Conservation (phyloP, 345 rosid genomes). For the Salix exigua region DNA sequence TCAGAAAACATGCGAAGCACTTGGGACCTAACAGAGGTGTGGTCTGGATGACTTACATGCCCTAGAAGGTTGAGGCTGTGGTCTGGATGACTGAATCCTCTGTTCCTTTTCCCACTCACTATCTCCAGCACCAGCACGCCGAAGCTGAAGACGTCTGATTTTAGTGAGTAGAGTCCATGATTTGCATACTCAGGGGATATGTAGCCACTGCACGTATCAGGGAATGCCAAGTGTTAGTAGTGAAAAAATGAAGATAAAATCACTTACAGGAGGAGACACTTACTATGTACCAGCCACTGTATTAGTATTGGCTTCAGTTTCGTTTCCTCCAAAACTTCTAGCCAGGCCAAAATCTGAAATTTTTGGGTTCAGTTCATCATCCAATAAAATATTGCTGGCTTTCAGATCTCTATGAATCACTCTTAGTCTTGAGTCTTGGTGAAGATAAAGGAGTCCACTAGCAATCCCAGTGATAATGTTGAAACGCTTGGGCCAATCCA, state of each 20-base stretch:
- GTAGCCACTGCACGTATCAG: neutral
- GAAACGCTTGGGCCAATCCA: neutral
- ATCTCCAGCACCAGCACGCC: conserved; percentile 5
- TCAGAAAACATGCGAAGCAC: too few relatives aligned
- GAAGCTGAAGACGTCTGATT: conserved; percentile 14
- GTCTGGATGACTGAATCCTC: conserved; percentile 2
- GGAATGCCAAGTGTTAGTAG: neutral
- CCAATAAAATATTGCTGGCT: neutral
- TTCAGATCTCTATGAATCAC: neutral
- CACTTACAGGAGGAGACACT: neutral
- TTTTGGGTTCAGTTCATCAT: neutral
- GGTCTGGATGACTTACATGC: conserved; percentile 3
- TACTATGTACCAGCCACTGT: neutral
- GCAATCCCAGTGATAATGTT: neutral
- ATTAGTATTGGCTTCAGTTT: neutral
- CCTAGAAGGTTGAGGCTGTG: conserved; percentile 16
- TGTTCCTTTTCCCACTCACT: conserved; percentile 6
- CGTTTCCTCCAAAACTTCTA: neutral
- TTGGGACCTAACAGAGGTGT: too few relatives aligned
- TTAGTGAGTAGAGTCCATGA: conserved; percentile 1
- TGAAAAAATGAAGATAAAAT: too few relatives aligned
- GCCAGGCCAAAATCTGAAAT: neutral
- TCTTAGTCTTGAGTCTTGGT: neutral
- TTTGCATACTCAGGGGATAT: conserved; percentile 13
- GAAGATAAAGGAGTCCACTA: neutral